Conservation (phyloP, 495 filamentous ascomycete genomes). For the Neurospora discreta region DNA sequence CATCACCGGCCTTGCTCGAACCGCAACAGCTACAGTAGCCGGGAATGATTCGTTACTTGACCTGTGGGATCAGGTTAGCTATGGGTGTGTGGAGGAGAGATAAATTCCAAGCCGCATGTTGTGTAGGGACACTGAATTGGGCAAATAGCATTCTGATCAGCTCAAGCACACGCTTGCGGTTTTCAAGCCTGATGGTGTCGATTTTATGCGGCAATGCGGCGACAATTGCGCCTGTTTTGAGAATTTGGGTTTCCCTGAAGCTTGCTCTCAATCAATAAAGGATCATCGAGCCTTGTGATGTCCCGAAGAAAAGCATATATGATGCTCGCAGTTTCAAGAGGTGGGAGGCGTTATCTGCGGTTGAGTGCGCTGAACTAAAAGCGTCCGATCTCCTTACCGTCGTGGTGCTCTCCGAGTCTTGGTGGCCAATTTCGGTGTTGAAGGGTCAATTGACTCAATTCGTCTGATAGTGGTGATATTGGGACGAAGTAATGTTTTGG, state of each 20-base stretch:
- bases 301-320: not conserved
- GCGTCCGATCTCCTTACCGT: not conserved
- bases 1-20: not conserved
- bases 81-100: not conserved
- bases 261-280: not conserved
- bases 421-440: not conserved
- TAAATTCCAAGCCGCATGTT: not conserved
- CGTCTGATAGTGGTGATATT: no score
- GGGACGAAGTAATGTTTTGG: no score
- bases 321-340: not conserved
- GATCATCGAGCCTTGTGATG: not conserved
- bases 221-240: not conserved
- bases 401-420: not conserved
- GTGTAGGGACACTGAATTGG: not conserved
- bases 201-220: not conserved
- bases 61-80: not conserved
- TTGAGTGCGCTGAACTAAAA: not conserved
- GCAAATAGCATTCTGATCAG: not conserved
- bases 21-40: not conserved
- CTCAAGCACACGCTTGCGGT: not conserved
- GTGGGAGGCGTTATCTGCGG: not conserved
- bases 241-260: not conserved
- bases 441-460: not conserved
- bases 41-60: not conserved
- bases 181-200: not conserved